These are phyloP conservation scores for Colletotrichum lindemuthianum DNA, from an alignment of 2,329 filamentous ascomycete genomes.

Conservation along the genomic window DNA sequence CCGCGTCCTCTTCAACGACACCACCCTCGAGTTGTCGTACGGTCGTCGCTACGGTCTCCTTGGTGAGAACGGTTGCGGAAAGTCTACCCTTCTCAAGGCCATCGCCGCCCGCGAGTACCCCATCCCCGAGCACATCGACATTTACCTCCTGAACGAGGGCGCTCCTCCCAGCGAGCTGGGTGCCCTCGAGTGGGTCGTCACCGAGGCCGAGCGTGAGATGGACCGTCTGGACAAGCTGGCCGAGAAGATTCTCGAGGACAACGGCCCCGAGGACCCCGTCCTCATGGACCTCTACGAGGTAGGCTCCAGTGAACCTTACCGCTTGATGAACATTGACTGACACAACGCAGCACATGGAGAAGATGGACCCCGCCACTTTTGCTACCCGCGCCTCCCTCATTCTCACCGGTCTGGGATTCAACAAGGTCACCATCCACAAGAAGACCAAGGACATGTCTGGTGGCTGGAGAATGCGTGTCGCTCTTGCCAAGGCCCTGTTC, in stretches of 20 bases:
- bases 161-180: slow-evolving; percentile 89
- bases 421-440: slow-evolving; percentile 97
- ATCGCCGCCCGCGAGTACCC: slow-evolving; percentile 95
- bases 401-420: slow-evolving; percentile 98
- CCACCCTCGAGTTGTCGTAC: slow-evolving; percentile 91
- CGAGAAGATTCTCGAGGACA: slow-evolving; percentile 89
- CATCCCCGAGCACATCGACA: slow-evolving; percentile 95
- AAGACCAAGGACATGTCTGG: slow-evolving; percentile 99
- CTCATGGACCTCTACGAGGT: slow-evolving; percentile 97
- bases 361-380: slow-evolving; percentile 98
- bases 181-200: slow-evolving; percentile 97
- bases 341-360: slow-evolving; percentile 85
- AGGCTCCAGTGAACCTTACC: slow-evolving; percentile 49
- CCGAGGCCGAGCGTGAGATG: slow-evolving; percentile 92
- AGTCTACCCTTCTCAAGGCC: slow-evolving; percentile 96
- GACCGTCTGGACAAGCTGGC: slow-evolving; percentile 87
- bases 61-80: slow-evolving; percentile 99
- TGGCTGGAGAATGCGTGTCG: slow-evolving; percentile 99
- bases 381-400: slow-evolving; percentile 95
- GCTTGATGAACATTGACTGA: slow-evolving; percentile 16
- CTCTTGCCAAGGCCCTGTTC: slow-evolving; percentile 96
- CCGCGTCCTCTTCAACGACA: slow-evolving; percentile 93
- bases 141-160: slow-evolving; percentile 98
- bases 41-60: slow-evolving; percentile 93
- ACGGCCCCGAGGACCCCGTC: slow-evolving; percentile 89